A percentile compares a stretch with the other conserved stretches of the same genome.
Evolutionary conservation across 805 yeast species (phyloP).

Genomic region (Candida succiphila): DNA sequence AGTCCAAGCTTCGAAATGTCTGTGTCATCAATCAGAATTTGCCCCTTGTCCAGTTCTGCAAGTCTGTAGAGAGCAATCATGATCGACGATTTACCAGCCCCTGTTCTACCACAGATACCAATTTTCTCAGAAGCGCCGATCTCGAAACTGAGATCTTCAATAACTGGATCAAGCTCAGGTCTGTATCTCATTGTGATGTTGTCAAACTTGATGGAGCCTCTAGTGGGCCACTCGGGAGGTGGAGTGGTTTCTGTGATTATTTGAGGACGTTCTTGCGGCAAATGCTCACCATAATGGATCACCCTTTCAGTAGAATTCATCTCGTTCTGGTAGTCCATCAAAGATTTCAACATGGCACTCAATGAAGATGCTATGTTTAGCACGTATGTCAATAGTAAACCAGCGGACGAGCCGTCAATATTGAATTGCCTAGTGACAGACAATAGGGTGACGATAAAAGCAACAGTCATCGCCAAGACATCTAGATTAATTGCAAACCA

Average conservation of each 20-base stretch:
- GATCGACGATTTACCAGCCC: constrained; percentile 68
- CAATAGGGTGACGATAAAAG: constrained; percentile 31
- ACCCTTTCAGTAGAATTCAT: constrained; percentile 59
- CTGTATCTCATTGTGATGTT: constrained; percentile 54
- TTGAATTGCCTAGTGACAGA: constrained; percentile 34
- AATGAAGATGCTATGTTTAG: constrained; percentile 35
- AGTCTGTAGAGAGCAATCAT: constrained; percentile 65
- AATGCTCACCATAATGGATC: constrained; percentile 44
- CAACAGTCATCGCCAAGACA: constrained; percentile 30
- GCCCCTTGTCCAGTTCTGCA: constrained; percentile 42
- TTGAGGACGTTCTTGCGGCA: constrained; percentile 51
- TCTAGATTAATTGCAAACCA: constrained; percentile 38
- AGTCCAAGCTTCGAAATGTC: constrained; percentile 60
- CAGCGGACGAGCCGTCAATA: constrained; percentile 35
- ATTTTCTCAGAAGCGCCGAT: constrained; percentile 45
- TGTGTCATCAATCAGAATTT: constrained; percentile 64
- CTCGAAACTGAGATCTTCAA: constrained; percentile 42
- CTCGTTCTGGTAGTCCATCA: constrained; percentile 44
- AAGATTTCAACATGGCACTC: constrained; percentile 31
- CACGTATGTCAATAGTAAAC: constrained; percentile 35
- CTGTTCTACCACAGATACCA: constrained; percentile 63
- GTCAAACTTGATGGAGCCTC: constrained; percentile 48
- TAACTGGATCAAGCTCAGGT: constrained; percentile 53
- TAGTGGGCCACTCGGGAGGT: constrained; percentile 49
- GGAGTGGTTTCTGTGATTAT: constrained; percentile 25